phyloP scores from a whole-genome alignment of 257 asterid genomes.

The Coffea eugenioides region DNA sequence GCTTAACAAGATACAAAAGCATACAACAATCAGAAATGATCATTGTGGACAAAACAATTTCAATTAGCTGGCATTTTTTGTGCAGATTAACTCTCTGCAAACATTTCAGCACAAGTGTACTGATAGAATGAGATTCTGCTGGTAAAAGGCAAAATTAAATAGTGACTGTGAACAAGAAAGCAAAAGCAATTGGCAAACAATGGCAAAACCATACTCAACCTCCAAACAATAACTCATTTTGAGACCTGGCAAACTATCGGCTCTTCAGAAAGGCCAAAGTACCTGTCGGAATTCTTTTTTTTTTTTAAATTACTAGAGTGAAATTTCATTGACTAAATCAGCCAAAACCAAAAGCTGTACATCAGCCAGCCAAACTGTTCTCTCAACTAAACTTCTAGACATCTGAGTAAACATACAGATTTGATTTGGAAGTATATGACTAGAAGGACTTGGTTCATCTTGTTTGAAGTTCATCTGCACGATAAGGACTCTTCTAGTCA shows the following conservation, averaged over 20 bases:
- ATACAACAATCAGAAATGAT: not conserved
- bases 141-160: not conserved
- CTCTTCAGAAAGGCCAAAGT: not conserved
- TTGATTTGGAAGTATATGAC: not conserved
- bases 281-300: too few species aligned
- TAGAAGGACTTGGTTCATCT: not conserved
- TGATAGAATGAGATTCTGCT: not conserved
- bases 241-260: not conserved
- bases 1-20: not conserved
- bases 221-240: not conserved
- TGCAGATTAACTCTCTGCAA: not conserved
- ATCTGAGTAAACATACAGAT: not conserved
- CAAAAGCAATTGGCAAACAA: not conserved
- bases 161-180: not conserved
- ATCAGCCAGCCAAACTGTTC: not conserved
- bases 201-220: not conserved
- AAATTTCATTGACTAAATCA: not conserved
- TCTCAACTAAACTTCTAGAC: not conserved
- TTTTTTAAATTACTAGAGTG: not conserved
- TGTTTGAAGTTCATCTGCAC: not conserved
- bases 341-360: not conserved
- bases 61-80: not conserved
- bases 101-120: not conserved
- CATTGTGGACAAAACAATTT: not conserved
- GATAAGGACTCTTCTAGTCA: not conserved